phyloP scores from a whole-genome alignment of 805 yeast species.

The Saccharomycopsis oosterbeekiorum region DNA sequence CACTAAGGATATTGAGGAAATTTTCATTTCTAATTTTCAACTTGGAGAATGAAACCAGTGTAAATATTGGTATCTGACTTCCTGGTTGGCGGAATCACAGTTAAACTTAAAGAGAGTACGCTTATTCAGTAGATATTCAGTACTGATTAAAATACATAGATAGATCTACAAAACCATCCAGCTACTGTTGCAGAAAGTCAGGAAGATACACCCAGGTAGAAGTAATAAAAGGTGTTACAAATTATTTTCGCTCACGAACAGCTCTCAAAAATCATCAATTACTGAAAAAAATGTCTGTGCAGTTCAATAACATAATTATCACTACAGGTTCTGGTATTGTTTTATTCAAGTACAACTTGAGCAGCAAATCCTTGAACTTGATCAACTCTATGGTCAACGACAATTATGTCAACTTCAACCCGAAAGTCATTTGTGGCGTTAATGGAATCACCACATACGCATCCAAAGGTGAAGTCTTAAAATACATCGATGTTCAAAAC shows the following conservation, averaged over 20 bases:
- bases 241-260: too few species aligned
- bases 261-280: too few species aligned
- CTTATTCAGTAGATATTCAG: too few species aligned
- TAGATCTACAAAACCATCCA: too few species aligned
- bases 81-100: too few species aligned
- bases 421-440: not conserved
- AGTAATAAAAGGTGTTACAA: too few species aligned
- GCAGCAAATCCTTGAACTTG: slow-evolving; percentile 3
- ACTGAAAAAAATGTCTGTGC: not conserved
- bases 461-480: slow-evolving; percentile 11
- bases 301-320: slow-evolving; percentile 2
- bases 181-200: too few species aligned
- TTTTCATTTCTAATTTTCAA: not conserved
- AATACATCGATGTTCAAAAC: slow-evolving; percentile 8
- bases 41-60: too few species aligned
- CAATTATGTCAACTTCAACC: slow-evolving; percentile 8
- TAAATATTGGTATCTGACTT: not conserved
- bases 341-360: slow-evolving; percentile 7
- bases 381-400: slow-evolving; percentile 12
- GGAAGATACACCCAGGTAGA: too few species aligned
- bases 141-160: too few species aligned
- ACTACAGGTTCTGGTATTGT: slow-evolving; percentile 16
- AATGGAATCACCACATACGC: slow-evolving; percentile 8
- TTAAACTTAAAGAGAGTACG: too few species aligned
- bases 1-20: not conserved